phyloP scores from a whole-genome alignment of 495 filamentous ascomycete genomes.

The Talaromyces nanjingensis region DNA sequence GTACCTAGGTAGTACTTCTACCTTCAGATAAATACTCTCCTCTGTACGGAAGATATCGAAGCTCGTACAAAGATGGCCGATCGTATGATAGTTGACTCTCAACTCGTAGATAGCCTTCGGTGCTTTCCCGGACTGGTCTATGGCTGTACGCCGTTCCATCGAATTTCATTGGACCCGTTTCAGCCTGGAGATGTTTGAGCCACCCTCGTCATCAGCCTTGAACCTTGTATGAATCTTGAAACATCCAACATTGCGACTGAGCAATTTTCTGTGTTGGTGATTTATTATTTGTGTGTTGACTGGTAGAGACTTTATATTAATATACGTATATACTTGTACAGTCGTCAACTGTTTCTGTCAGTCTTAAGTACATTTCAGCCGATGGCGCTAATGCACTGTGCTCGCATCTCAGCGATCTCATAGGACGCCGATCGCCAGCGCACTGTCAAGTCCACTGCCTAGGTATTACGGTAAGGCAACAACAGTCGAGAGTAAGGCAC shows the following conservation, averaged over 20 bases:
- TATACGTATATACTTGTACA: background rate
- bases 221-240: background rate
- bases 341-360: background rate
- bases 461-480: no score
- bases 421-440: constrained; percentile 4
- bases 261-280: background rate
- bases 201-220: background rate
- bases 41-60: background rate
- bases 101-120: background rate
- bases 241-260: background rate
- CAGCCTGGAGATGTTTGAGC: background rate
- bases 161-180: background rate
- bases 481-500: no score
- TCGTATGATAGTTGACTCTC: background rate
- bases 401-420: background rate
- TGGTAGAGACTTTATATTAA: background rate
- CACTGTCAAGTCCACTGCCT: background rate
- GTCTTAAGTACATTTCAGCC: background rate
- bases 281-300: background rate
- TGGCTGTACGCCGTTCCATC: background rate
- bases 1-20: no score
- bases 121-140: background rate
- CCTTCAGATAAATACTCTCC: no score
- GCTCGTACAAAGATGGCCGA: background rate
- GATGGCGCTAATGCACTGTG: constrained; percentile 6